Conservation (phyloP, 257 asterid genomes). For the Cruciata laevipes region DNA sequence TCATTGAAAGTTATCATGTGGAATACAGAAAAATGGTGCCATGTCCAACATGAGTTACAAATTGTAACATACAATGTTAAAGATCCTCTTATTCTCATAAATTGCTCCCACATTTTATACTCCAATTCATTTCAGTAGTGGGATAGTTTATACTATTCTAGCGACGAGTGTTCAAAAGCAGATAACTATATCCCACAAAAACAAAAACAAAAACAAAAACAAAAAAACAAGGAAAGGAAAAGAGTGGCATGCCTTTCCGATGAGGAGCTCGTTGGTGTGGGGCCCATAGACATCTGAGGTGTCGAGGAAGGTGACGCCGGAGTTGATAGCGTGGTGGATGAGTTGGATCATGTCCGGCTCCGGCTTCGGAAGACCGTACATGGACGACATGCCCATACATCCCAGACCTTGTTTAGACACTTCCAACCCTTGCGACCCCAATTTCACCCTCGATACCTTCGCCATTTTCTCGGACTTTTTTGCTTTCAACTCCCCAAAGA, state of each 20-base stretch:
- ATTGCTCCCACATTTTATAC: too few relatives aligned
- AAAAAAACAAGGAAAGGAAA: background rate
- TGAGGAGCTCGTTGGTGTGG: constrained; percentile 24
- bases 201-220: background rate
- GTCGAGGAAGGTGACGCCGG: constrained; percentile 15
- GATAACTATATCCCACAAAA: too few relatives aligned
- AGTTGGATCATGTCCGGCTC: constrained; percentile 7
- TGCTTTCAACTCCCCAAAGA: background rate
- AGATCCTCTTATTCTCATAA: too few relatives aligned
- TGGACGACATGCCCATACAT: constrained; percentile 33
- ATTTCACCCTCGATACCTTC: constrained; percentile 10
- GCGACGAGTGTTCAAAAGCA: too few relatives aligned
- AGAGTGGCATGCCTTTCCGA: constrained; percentile 22
- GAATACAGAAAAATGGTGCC: too few relatives aligned
- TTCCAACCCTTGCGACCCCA: constrained; percentile 1
- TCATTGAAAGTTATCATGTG: background rate
- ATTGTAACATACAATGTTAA: too few relatives aligned
- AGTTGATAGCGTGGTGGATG: constrained; percentile 4
- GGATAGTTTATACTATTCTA: too few relatives aligned
- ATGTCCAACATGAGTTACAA: too few relatives aligned
- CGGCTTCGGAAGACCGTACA: constrained; percentile 27
- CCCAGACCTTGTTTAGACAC: constrained; percentile 21
- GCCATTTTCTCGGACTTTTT: background rate
- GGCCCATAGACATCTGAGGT: constrained; percentile 34
- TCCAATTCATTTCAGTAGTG: too few relatives aligned